These are phyloP conservation scores for Boletus putidus DNA, from an alignment of 1,284 basidiomycete species.

Conservation along the genomic window DNA sequence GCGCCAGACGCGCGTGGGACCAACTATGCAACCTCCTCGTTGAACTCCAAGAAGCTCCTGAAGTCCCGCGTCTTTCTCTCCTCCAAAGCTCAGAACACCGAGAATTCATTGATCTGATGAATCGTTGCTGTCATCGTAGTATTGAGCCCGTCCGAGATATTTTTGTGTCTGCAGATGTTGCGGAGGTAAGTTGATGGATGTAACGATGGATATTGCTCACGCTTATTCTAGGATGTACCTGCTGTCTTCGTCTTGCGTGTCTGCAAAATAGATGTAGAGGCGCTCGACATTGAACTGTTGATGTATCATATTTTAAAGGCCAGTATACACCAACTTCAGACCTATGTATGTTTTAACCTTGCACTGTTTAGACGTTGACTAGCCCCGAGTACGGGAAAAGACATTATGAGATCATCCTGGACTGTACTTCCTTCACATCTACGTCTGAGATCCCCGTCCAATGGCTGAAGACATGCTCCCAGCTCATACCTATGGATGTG, in stretches of 20 bases:
- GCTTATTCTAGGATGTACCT: slow-evolving; percentile 45
- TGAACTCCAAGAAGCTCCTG: slow-evolving; percentile 71
- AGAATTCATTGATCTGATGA: slow-evolving; percentile 70
- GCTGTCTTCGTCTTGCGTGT: slow-evolving; percentile 64
- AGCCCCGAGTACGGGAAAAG: slow-evolving; percentile 49
- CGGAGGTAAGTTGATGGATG: slow-evolving; percentile 45
- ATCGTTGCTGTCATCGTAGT: slow-evolving; percentile 61
- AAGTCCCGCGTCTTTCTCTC: slow-evolving; percentile 58
- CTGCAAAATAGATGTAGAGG: slow-evolving; percentile 75
- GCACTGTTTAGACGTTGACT: slow-evolving; percentile 40
- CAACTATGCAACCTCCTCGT: slow-evolving; percentile 73
- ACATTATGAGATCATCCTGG: slow-evolving; percentile 74
- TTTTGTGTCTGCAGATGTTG: slow-evolving; percentile 62
- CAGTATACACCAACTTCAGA: slow-evolving; percentile 15
- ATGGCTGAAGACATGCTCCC: slow-evolving; percentile 79
- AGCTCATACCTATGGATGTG: slow-evolving; percentile 74
- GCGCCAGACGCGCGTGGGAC: slow-evolving; percentile 77
- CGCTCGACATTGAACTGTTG: slow-evolving; percentile 82
- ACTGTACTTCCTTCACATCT: slow-evolving; percentile 78
- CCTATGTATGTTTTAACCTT: neutral
- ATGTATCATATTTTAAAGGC: slow-evolving; percentile 84
- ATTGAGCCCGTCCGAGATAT: slow-evolving; percentile 63
- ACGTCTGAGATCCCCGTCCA: slow-evolving; percentile 78
- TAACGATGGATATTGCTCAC: slow-evolving; percentile 8
- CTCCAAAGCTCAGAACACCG: slow-evolving; percentile 54